phyloP scores from a whole-genome alignment of 352 stramenopile genomes.

The Pythium myriotylum region DNA sequence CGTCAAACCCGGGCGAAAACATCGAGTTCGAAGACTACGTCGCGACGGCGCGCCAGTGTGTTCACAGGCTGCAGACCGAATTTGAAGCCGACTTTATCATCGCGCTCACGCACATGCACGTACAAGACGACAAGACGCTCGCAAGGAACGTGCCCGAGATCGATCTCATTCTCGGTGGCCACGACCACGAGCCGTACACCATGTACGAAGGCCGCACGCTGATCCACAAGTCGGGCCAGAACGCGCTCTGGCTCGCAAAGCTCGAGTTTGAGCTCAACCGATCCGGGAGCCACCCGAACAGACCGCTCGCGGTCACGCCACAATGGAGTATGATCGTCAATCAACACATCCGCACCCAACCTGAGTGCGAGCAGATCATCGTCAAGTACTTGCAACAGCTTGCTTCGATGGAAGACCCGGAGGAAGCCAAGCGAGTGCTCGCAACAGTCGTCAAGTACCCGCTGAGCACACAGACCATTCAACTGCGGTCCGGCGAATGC shows the following conservation, averaged over 20 bases:
- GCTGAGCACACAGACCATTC: conserved; percentile 74
- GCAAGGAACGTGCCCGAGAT: conserved; percentile 63
- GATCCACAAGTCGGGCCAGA: conserved; percentile 90
- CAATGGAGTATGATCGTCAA: conserved; percentile 88
- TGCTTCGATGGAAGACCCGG: conserved; percentile 47
- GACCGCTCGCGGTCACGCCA: conserved; percentile 47
- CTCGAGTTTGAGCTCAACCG: conserved; percentile 73
- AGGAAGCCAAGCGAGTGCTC: conserved; percentile 46
- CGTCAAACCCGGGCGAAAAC: conserved; percentile 34
- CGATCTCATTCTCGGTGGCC: conserved; percentile 87
- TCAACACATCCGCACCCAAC: conserved; percentile 53
- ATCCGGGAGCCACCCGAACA: conserved; percentile 34
- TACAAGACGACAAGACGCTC: conserved; percentile 72
- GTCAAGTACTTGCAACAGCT: conserved; percentile 72
- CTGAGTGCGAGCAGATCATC: conserved; percentile 64
- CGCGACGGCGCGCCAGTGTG: conserved; percentile 44
- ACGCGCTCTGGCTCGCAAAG: conserved; percentile 83
- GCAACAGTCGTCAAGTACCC: conserved; percentile 44
- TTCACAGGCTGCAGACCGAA: conserved; percentile 55
- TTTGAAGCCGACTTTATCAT: conserved; percentile 78
- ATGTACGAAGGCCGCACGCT: conserved; percentile 78
- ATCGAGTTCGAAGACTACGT: conserved; percentile 56
- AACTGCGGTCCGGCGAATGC: conserved; percentile 66
- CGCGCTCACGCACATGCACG: conserved; percentile 82
- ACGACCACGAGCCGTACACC: conserved; percentile 91